phyloP scores from a whole-genome alignment of 179 eudicot species.

The Silene noctiflora region DNA sequence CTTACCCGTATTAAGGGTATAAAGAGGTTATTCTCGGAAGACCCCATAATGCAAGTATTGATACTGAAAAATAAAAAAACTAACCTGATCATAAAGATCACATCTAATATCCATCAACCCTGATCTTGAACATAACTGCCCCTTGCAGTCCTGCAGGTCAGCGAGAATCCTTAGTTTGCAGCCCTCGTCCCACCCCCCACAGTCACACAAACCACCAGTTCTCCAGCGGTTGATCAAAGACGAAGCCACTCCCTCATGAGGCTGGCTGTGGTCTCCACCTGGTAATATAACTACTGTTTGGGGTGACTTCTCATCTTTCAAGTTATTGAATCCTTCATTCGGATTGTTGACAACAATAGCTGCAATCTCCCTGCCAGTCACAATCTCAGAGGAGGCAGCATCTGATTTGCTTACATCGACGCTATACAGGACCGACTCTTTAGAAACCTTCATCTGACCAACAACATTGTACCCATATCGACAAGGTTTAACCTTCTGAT shows the following conservation, averaged over 20 bases:
- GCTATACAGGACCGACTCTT: slow-evolving; percentile 57
- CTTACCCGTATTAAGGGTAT: no score
- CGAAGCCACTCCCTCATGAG: slow-evolving; percentile 62
- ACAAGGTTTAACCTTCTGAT: slow-evolving; percentile 46
- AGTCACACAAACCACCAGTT: slow-evolving; percentile 78
- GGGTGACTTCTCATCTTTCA: slow-evolving; percentile 25
- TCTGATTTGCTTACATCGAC: slow-evolving; percentile 37
- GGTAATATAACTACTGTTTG: slow-evolving; percentile 58
- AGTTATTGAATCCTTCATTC: no score
- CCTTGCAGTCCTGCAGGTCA: slow-evolving; percentile 31
- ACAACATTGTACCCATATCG: slow-evolving; percentile 53
- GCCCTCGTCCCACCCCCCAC: slow-evolving; percentile 97
- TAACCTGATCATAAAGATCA: slow-evolving; percentile 62
- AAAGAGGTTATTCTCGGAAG: no score
- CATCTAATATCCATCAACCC: slow-evolving; percentile 29
- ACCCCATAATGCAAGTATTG: no score
- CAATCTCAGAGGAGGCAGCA: slow-evolving; percentile 31
- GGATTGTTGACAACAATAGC: slow-evolving; percentile 60
- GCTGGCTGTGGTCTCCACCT: slow-evolving; percentile 64
- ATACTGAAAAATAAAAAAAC: neutral
- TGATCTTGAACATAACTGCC: slow-evolving; percentile 5
- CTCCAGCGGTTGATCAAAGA: slow-evolving; percentile 76
- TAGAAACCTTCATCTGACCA: slow-evolving; percentile 72
- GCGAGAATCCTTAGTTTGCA: slow-evolving; percentile 63
- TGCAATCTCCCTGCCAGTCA: slow-evolving; percentile 54